phyloP scores from a whole-genome alignment of 1,284 basidiomycete genomes.

The Schizophyllum commune region DNA sequence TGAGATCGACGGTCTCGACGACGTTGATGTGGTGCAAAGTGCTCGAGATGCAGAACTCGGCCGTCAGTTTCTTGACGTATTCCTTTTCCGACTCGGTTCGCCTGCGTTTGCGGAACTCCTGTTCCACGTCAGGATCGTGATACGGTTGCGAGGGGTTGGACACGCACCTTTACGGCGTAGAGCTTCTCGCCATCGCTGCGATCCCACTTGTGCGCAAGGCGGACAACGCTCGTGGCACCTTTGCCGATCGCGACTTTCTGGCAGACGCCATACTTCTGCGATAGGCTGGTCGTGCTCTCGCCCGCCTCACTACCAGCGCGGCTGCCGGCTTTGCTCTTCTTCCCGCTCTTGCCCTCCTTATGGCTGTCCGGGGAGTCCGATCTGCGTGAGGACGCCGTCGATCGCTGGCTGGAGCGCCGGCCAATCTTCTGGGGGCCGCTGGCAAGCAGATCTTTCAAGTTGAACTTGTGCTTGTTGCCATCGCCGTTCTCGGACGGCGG shows the following conservation, averaged over 20 bases:
- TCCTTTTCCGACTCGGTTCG: slow-evolving; percentile 99
- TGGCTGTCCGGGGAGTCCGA: slow-evolving; percentile 8
- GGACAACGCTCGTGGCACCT: slow-evolving; percentile 94
- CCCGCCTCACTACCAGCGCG: slow-evolving; percentile 22
- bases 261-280: slow-evolving; percentile 82
- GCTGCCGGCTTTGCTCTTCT: slow-evolving; percentile 42
- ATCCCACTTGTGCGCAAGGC: slow-evolving; percentile 98
- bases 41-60: slow-evolving; percentile 98
- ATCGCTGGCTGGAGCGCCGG: slow-evolving; percentile 64
- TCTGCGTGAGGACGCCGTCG: slow-evolving; percentile 6
- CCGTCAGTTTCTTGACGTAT: slow-evolving; percentile 99
- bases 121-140: slow-evolving; percentile 1
- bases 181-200: slow-evolving; percentile 85
- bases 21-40: slow-evolving; percentile 95
- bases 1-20: slow-evolving; percentile 97
- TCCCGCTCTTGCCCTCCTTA: slow-evolving; percentile 3
- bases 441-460: slow-evolving; percentile 73
- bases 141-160: background rate
- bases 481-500: slow-evolving; percentile 46
- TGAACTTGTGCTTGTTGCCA: slow-evolving; percentile 57
- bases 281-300: slow-evolving; percentile 33
- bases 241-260: slow-evolving; percentile 97
- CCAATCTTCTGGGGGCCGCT: slow-evolving; percentile 56
- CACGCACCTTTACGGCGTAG: slow-evolving; percentile 91
- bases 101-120: slow-evolving; percentile 96